A percentile compares a stretch with the other conserved stretches of the same genome.
Conservation (phyloP, 108 stramenopile species). For the Discostella pseudostelligera region DNA sequence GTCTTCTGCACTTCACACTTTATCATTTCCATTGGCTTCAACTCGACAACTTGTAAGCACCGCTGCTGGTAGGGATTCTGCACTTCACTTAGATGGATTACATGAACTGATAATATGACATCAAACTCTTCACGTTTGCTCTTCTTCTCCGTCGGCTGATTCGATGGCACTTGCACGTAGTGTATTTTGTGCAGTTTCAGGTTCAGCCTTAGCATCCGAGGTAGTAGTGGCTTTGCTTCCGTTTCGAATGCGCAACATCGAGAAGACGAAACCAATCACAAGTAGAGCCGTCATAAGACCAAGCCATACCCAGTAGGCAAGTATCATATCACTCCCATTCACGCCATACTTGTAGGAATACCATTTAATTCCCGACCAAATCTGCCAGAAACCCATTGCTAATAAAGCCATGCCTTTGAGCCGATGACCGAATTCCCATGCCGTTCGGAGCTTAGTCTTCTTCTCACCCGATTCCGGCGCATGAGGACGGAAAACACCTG, state of each 20-base stretch:
- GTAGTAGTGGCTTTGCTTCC: neutral
- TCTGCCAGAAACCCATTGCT: conserved; percentile 42
- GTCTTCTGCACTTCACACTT: too few relatives aligned
- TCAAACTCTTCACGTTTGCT: too few relatives aligned
- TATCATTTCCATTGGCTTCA: too few relatives aligned
- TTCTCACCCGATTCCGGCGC: conserved; percentile 31
- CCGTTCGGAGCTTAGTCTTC: conserved; percentile 20
- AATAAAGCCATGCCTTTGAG: conserved; percentile 16
- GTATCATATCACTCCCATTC: too few relatives aligned
- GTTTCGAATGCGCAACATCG: neutral
- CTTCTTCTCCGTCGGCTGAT: too few relatives aligned
- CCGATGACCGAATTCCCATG: conserved; percentile 35
- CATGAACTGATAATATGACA: too few relatives aligned
- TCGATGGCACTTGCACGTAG: too few relatives aligned
- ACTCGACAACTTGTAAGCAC: too few relatives aligned
- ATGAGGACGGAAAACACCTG: conserved; percentile 40
- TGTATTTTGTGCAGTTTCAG: neutral
- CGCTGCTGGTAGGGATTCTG: too few relatives aligned
- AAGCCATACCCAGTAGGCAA: conserved; percentile 1
- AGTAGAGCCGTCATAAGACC: neutral
- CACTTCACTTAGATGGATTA: too few relatives aligned
- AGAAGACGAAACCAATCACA: neutral
- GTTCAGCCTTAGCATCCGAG: conserved; percentile 1
- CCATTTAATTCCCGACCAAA: conserved; percentile 24
- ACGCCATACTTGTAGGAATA: conserved; percentile 16